phyloP scores from a whole-genome alignment of 345 rosid genomes.

The Salix suchowensis region DNA sequence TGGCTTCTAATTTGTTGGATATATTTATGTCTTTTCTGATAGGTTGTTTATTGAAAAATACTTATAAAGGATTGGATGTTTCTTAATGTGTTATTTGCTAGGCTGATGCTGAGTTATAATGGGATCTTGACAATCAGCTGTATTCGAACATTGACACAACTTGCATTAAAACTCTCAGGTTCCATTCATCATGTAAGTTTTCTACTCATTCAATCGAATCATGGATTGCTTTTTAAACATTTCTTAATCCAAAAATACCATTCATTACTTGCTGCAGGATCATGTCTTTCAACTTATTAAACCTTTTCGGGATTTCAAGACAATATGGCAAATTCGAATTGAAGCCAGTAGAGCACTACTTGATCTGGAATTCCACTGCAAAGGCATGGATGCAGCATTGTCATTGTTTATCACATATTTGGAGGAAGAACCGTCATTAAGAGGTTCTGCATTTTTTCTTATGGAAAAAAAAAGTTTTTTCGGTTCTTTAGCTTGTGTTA shows the following conservation, averaged over 20 bases:
- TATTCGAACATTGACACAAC: conserved; percentile 77
- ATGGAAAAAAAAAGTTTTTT: neutral
- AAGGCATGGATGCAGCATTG: conserved; percentile 75
- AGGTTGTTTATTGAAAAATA: neutral
- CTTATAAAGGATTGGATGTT: conserved; percentile 4
- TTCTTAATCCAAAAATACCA: conserved; percentile 12
- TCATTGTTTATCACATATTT: conserved; percentile 59
- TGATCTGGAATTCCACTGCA: conserved; percentile 78
- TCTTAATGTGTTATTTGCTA: conserved; percentile 21
- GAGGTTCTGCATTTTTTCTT: conserved; percentile 49
- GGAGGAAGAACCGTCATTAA: conserved; percentile 73
- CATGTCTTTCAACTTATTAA: conserved; percentile 64
- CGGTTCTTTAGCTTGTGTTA: neutral
- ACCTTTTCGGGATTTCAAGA: conserved; percentile 60
- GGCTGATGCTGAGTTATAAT: conserved; percentile 95
- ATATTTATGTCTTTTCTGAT: neutral
- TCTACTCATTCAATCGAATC: conserved; percentile 2
- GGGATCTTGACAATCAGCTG: conserved; percentile 90
- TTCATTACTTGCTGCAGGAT: conserved; percentile 50
- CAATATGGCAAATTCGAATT: conserved; percentile 65
- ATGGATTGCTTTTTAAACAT: conserved; percentile 10
- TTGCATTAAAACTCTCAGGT: conserved; percentile 79
- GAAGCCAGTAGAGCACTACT: conserved; percentile 93
- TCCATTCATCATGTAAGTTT: conserved; percentile 67
- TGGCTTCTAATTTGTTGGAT: conserved; percentile 16